Evolutionary conservation across 306 rosid species (phyloP), one percentile per base, ranked within the genome.

Genomic region (Alnus glutinosa): DNA sequence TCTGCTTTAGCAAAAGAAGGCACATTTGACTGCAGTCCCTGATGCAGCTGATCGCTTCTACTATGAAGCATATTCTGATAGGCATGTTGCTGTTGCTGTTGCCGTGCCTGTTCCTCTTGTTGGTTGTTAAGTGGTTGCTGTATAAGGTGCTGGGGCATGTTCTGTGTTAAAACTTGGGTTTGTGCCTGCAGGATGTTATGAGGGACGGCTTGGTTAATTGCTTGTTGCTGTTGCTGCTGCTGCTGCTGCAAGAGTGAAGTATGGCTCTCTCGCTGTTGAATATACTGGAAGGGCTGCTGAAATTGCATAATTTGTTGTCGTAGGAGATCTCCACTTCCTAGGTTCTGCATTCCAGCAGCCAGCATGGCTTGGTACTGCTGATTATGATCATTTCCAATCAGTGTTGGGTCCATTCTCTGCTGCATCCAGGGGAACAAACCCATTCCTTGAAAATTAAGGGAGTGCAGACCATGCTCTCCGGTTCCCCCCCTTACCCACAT

Each of bases 391-490:
- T 80, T 88, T 74, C 94, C 92, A 5, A 88, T 81, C 79, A 91
- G 37, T 6, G 91, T 30, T 16, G 97, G 85, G 81, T 91, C 94
- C 74, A 91, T 28, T 82, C 94, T 84, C 85, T 89, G 97, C 80
- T 91, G 96, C 90, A 89, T 88, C 97, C 96, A 93, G 1, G 97
- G 97, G 78, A 85, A 79, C 85, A 90, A 74, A 63, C 96, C 89
- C 66, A 86, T 83, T 46, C 92, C 84, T 83, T 87, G 97, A 80
- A 91, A 91, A 75, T 86, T 93, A 61, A 89, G 61, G 75, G 96
- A 88, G 76, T 83, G 90, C 61, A 87, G 85, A 76, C 87, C 87
- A 39, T 86, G 91, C 61, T 91, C 97, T 75, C 90, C 90, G 7
- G 87, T 72, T 76, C 87, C 94, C 39, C 97, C 93, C 81, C 90